Conservation (phyloP, 176 grass and related monocot genomes). For the Neostapfia colusana region DNA sequence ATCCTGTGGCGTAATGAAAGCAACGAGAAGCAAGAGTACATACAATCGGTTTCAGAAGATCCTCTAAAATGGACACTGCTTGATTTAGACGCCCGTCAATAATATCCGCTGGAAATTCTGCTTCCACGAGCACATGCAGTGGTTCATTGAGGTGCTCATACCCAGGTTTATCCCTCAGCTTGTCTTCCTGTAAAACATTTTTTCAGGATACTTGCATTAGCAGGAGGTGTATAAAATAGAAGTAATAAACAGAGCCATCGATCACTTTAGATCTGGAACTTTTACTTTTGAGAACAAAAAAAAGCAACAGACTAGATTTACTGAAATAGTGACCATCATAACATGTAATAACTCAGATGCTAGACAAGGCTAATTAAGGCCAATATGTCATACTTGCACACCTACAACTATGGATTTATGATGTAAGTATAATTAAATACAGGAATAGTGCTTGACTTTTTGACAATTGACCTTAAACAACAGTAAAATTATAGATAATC, state of each 20-base stretch:
- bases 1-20: background rate
- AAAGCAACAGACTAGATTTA: constrained; percentile 8
- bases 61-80: constrained; percentile 78
- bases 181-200: constrained; percentile 78
- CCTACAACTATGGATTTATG: background rate
- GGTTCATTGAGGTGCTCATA: constrained; percentile 98
- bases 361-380: background rate
- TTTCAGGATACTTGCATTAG: constrained; percentile 20
- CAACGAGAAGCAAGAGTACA: background rate
- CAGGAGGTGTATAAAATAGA: background rate
- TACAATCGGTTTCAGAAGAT: constrained; percentile 98
- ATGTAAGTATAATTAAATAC: background rate
- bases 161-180: constrained; percentile 95
- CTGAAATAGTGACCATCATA: background rate
- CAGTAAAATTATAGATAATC: background rate
- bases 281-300: background rate
- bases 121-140: constrained; percentile 89
- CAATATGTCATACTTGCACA: background rate
- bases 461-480: background rate
- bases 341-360: background rate
- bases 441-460: background rate
- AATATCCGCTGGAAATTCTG: constrained; percentile 89
- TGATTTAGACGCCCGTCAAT: constrained; percentile 79
- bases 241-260: background rate
- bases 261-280: background rate